Percentiles rank a stretch among this genome's conserved stretches.
Conservation (phyloP, 1,139 yeast species). For the Saccharomyces hybrid region DNA sequence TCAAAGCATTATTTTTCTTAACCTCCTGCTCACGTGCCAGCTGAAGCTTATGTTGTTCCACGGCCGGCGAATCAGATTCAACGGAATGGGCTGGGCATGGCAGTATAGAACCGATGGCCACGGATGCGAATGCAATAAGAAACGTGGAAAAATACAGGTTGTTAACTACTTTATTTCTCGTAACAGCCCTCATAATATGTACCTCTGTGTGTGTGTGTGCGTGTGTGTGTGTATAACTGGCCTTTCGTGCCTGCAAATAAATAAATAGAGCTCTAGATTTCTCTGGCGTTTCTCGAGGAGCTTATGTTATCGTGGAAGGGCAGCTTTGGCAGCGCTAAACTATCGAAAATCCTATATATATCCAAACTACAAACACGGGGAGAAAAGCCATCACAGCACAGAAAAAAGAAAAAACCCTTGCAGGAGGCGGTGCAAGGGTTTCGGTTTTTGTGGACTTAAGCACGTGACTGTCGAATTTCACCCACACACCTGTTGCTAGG, state of each 20-base stretch:
- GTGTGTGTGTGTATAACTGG: background rate
- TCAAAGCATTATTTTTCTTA: background rate
- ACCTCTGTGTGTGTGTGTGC: background rate
- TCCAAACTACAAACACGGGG: background rate
- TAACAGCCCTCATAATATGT: constrained; percentile 30
- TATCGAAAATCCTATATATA: background rate
- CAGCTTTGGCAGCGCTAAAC: background rate
- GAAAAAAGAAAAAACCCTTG: background rate
- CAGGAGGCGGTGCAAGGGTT: background rate
- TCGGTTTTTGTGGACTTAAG: background rate
- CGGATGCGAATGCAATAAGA: constrained; percentile 35
- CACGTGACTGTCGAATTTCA: background rate
- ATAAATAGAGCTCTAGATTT: background rate
- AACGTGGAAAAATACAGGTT: constrained; percentile 35
- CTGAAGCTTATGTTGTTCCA: constrained; percentile 7
- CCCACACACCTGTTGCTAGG: background rate
- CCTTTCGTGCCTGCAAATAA: background rate
- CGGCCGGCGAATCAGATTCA: constrained; percentile 30
- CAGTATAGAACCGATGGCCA: constrained; percentile 34
- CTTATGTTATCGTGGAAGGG: background rate
- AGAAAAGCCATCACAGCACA: background rate
- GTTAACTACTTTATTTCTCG: constrained; percentile 34
- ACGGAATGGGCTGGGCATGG: constrained; percentile 38
- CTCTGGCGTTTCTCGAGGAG: background rate
- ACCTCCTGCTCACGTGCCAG: background rate